A percentile compares a stretch with the other conserved stretches of the same genome.
phyloP scores from a whole-genome alignment of 78 protist species.

The Dictyostelium purpureum region DNA sequence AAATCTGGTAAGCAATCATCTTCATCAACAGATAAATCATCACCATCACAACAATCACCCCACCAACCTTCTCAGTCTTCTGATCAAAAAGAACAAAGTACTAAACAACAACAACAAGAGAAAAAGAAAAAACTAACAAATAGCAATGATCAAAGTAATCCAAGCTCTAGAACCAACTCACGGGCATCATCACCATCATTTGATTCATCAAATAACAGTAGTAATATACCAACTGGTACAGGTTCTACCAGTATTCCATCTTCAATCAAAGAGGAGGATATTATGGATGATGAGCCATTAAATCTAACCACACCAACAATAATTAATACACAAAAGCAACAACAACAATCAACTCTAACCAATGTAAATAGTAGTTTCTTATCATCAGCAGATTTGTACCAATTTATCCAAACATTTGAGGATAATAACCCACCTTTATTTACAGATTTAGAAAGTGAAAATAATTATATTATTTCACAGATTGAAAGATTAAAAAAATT shows the following conservation, averaged over 20 bases:
- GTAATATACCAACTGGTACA: background rate
- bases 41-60: conserved; percentile 4
- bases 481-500: conserved; percentile 58
- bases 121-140: background rate
- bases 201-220: conserved; percentile 12
- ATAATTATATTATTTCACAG: conserved; percentile 44
- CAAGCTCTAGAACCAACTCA: conserved; percentile 57
- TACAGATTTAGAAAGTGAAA: conserved; percentile 66
- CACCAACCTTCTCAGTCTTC: background rate
- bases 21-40: background rate
- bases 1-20: background rate
- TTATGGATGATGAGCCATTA: background rate
- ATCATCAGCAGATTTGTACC: conserved; percentile 4
- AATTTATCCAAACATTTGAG: conserved; percentile 47
- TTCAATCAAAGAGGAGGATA: background rate
- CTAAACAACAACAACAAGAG: background rate
- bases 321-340: background rate
- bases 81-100: background rate
- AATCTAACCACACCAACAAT: background rate
- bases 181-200: conserved; percentile 54
- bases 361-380: background rate
- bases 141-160: conserved; percentile 2
- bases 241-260: background rate
- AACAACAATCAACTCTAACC: background rate
- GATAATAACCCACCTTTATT: conserved; percentile 46